Evolutionary conservation across 306 rosid species (phyloP).

Genomic region (Chamaecrista fasciculata): DNA sequence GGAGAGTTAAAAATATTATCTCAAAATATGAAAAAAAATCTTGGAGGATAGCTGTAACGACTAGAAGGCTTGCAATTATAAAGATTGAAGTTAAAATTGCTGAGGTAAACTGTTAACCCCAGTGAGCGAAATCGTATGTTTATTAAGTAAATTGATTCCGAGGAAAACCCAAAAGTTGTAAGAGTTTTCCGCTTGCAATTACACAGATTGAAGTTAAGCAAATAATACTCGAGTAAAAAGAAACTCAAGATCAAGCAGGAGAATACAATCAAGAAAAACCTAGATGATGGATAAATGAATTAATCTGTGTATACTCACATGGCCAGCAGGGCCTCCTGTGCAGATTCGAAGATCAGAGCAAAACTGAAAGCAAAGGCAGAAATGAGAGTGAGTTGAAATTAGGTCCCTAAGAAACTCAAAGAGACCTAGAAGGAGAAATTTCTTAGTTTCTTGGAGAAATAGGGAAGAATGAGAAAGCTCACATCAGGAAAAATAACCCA

Average conservation of each 20-base stretch:
- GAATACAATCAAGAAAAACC: constrained; percentile 24
- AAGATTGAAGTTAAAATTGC: neutral
- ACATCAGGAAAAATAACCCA: neutral
- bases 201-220: neutral
- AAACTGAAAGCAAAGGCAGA: constrained; percentile 1
- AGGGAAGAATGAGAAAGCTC: neutral
- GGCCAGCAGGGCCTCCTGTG: constrained; percentile 4
- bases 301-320: neutral
- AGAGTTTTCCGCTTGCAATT: neutral
- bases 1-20: too few relatives aligned
- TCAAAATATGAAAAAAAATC: neutral
- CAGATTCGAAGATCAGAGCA: constrained; percentile 13
- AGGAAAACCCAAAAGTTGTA: neutral
- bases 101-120: too few relatives aligned
- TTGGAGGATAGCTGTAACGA: neutral
- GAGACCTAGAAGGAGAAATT: neutral
- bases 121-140: neutral
- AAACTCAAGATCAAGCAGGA: neutral
- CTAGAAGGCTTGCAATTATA: neutral
- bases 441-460: neutral
- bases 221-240: neutral
- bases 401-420: neutral
- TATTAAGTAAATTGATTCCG: neutral
- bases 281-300: constrained; percentile 31
- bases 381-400: constrained; percentile 14